Base-by-base conservation (phyloP, 2,329 filamentous ascomycete genomes). In the Neonectria magnoliae region DNA sequence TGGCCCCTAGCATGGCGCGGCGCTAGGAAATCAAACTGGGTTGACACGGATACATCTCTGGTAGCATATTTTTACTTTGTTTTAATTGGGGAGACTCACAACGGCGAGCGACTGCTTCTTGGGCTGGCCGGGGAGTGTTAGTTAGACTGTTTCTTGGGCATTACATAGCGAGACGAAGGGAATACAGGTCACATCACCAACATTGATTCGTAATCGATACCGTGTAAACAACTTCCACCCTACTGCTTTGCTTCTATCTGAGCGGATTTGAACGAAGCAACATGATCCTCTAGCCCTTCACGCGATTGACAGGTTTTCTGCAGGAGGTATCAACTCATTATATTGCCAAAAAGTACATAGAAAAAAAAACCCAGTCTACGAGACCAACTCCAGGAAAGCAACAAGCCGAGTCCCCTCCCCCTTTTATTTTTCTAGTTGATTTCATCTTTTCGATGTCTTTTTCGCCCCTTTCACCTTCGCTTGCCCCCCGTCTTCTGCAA, bases 401-500 rank as follows among this genome's bases (percentile, higher is more conserved):
- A 67, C 62, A 67, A 71, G 64, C 60, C 57, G 54, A 56, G 57
- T 42, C 52, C 50, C 62, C 48, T 59, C 57, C 57, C 38, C 58
- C 38, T 52, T 47, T 65, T 52, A 60, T 58, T 63, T 62, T 62
- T 58, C 57, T 70, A 41, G 62, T 65, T 64, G 62, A 62, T 54
- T 54, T 25, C 25, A 25, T 25, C 25, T 25, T 25, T 42, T 58
- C 36, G 20, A 45, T 33, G 27, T 20, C 29, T 29, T 8, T 62
- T 16, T 47, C 6, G 25, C 25, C 31, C 47, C 47, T 65, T 72
- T 47, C 25, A 74, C 55, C 69, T 72, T 60, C 69, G 65, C 69
- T 75, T 74, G 20, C 59, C 64, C 38, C 56, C 58, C 10, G 68
- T 73, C 71, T 75, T 75, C 60, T 74, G 73, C 65, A 83, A 71